These are phyloP conservation scores for Dendrothele bispora DNA, from an alignment of 768 basidiomycete species.

Conservation along the genomic window DNA sequence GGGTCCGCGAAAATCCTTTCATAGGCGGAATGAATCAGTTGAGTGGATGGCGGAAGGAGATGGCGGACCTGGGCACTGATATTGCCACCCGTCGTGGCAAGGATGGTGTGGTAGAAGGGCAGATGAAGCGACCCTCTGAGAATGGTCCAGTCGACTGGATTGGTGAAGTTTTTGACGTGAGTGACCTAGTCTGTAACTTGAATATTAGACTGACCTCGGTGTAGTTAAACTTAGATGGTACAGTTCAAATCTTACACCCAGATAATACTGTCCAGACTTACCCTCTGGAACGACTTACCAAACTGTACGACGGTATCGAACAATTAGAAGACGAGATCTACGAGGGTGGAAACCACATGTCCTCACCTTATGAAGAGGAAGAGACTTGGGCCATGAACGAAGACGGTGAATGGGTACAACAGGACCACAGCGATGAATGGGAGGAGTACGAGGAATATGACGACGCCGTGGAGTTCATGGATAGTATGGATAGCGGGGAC, in stretches of 20 bases:
- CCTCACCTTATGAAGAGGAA: slow-evolving; percentile 42
- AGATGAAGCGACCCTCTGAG: slow-evolving; percentile 40
- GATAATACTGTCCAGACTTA: slow-evolving; percentile 48
- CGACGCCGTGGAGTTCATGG: too few relatives aligned
- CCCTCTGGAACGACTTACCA: slow-evolving; percentile 67
- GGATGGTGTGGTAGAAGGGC: slow-evolving; percentile 36
- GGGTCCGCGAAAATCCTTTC: slow-evolving; percentile 66
- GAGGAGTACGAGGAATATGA: slow-evolving; percentile 45
- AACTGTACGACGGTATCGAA: slow-evolving; percentile 79
- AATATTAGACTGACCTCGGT: slow-evolving; percentile 8
- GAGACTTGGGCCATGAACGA: slow-evolving; percentile 41
- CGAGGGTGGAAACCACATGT: slow-evolving; percentile 49
- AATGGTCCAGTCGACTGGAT: slow-evolving; percentile 66
- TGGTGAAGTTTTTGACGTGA: slow-evolving; percentile 80
- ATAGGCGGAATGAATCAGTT: slow-evolving; percentile 46
- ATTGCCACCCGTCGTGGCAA: slow-evolving; percentile 50
- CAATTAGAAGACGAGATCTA: slow-evolving; percentile 73
- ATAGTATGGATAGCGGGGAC: too few relatives aligned
- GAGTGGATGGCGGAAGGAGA: slow-evolving; percentile 69
- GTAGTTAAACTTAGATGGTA: slow-evolving; percentile 75
- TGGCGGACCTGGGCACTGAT: slow-evolving; percentile 62
- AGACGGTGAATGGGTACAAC: slow-evolving; percentile 45
- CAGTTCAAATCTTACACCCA: slow-evolving; percentile 71
- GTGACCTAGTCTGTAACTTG: slow-evolving; percentile 19
- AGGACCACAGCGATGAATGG: slow-evolving; percentile 37